Evolutionary conservation across 2,329 filamentous ascomycete species (phyloP), one percentile per base, ranked within the genome.

Genomic region (Venturiaceae sp.): DNA sequence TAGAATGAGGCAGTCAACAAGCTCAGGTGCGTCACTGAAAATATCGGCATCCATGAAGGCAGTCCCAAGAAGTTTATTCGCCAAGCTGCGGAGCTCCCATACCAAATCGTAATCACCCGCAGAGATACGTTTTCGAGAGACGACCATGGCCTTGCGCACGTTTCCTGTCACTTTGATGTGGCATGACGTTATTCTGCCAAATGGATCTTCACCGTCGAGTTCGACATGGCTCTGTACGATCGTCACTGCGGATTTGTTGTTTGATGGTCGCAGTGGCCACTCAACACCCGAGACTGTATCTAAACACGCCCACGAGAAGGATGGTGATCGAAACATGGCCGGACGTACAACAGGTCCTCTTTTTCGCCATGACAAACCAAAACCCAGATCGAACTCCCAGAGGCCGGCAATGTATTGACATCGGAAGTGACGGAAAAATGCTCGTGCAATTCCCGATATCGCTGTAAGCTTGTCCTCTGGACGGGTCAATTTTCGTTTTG

Each of bases 1-100:
- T 11, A 59, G 58, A 14, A 57, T 52, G 9, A 59, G 39, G 39
- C 53, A 59, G 11, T 59, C 53, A n/a, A 56, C 58, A 41, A 13
- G 47, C 30, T 39, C 36, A 19, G 33, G 33, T 5, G 16, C 36
- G 3, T 56, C 53, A 28, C 33, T 33, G 8, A 9, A 33, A 33
- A 59, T 21, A 26, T 59, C 58, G 19, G 34, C 34, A 50, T 59
- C 58, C 58, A 59, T 59, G 39, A 59, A 59, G 16, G 53, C 58
- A 34, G 58, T 59, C n/a, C 58, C 58, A 14, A 59, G 57, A 32
- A 55, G 28, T 37, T 55, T 47, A 19, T 46, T 37, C 5, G 53
- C 8, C 30, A 34, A 16, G 23, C 52, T 56, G 19, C 36, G 37
- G 36, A 59, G 32, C 39, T 59, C 58, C 58, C 58, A 59, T 16